phyloP scores from a whole-genome alignment of 2,329 filamentous ascomycete genomes.

The Venturia oleaginea region DNA sequence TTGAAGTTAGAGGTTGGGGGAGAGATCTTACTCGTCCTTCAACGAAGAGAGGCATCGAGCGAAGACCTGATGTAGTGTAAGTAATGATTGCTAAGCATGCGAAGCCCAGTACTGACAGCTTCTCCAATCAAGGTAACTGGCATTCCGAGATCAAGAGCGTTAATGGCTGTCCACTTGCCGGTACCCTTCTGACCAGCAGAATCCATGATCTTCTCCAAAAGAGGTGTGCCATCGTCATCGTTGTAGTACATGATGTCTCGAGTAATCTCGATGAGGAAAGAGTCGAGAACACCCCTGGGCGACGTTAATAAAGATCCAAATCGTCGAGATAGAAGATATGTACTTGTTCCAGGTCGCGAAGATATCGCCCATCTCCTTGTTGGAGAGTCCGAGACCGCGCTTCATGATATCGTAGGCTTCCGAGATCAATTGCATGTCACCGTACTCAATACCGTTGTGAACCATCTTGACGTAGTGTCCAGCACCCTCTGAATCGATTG shows the following conservation, averaged over 20 bases:
- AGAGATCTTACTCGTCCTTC: conserved; percentile 60
- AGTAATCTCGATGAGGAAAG: conserved; percentile 98
- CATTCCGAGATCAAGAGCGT: conserved; percentile 96
- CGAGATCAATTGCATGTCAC: conserved; percentile 99
- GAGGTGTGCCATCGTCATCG: conserved; percentile 80
- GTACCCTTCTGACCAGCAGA: conserved; percentile 98
- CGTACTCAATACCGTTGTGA: conserved; percentile 99
- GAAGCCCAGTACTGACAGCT: conserved; percentile 37
- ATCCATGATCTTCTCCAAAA: conserved; percentile 98
- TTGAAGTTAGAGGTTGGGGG: too few species aligned
- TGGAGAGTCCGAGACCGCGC: conserved; percentile 79
- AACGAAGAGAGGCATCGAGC: conserved; percentile 87
- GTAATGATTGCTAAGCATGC: not conserved
- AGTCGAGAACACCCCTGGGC: conserved; percentile 69
- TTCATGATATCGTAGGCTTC: conserved; percentile 99
- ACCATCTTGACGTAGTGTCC: conserved; percentile 99
- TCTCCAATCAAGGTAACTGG: conserved; percentile 97
- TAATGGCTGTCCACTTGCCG: conserved; percentile 88
- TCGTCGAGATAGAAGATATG: not conserved
- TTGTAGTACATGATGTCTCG: conserved; percentile 98
- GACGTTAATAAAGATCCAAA: not conserved
- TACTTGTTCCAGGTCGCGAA: conserved; percentile 97
- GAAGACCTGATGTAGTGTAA: conserved; percentile 49
- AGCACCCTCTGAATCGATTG: conserved; percentile 57
- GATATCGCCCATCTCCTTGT: conserved; percentile 94